Evolutionary conservation across 345 rosid genomes (phyloP).

Genomic region (Dimocarpus longan): DNA sequence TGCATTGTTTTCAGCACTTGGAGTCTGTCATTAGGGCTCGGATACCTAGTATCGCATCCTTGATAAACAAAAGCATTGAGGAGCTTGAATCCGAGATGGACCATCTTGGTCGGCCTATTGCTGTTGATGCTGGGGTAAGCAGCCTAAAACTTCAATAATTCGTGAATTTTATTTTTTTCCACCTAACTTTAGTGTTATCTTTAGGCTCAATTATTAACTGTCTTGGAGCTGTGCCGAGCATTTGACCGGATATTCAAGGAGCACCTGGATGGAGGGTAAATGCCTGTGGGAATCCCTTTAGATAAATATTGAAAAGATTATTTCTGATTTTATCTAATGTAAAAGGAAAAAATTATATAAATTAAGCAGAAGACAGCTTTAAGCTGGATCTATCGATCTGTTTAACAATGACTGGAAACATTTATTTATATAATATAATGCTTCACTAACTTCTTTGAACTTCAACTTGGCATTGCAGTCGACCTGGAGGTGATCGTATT

Average conservation of each 20-base stretch:
- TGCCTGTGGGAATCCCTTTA: not conserved
- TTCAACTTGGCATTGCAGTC: constrained; percentile 40
- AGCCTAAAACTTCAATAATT: constrained; percentile 8
- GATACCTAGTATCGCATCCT: constrained; percentile 80
- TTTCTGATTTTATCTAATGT: not conserved
- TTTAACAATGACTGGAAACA: not conserved
- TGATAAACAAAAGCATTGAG: constrained; percentile 85
- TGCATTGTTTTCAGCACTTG: constrained; percentile 65
- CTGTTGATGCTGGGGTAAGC: constrained; percentile 93
- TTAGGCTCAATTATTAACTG: constrained; percentile 82
- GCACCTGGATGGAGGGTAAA: constrained; percentile 94
- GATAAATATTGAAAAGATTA: not conserved
- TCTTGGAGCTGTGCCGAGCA: constrained; percentile 83
- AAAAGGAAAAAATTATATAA: not conserved
- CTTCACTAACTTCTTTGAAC: not conserved
- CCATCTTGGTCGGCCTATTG: constrained; percentile 84
- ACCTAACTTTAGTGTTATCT: constrained; percentile 20
- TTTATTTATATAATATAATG: not conserved
- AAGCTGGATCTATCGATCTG: not conserved
- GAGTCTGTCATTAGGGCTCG: constrained; percentile 86
- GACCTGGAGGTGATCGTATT: constrained; percentile 86
- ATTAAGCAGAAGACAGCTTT: not conserved
- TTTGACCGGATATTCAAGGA: constrained; percentile 91
- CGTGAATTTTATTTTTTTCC: not conserved
- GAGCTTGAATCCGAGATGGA: constrained; percentile 93